Base-by-base conservation (phyloP, 1,139 yeast genomes). In the Kurtzmaniella quercitrusa region DNA sequence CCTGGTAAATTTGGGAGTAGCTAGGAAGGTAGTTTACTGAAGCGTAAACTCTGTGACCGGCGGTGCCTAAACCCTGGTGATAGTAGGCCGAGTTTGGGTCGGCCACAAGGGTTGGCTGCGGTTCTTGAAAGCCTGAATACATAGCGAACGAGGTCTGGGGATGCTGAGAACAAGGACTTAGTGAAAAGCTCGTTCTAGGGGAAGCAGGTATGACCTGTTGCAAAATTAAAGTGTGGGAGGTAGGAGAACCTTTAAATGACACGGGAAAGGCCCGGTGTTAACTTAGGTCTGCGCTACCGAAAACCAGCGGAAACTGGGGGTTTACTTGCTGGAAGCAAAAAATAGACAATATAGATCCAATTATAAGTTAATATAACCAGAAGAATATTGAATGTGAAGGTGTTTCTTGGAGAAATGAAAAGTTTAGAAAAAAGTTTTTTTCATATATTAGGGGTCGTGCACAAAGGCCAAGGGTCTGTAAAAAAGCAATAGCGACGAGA, bases 21-120 rank as follows among this genome's bases (percentile, higher is more conserved):
- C 51, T 56, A 12, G 63, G 59, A 43, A 59, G 43, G 47, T 61
- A 62, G 45, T 55, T 58, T 45, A 53, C 56, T 45, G 66, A 63
- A 22, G 65, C 54, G 22, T 63, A 50, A 33, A 65, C 65, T 41
- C 73, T 57, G 52, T 68, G 73, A 48, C 74, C 73, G 5, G 68
- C 63, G 18, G 71, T 63, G 30, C 73, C 74, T 47, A 67, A 52
- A 45, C 53, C 57, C 28, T 55, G 61, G 40, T 58, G 53, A 46
- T 57, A 60, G 45, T 55, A 54, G 15, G 34, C 17, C 5, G 34
- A 14, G 17, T 30, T 14, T 30, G 16, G 34, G 18, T 30, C 34
- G 34, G 16, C 39, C 48, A 49, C 32, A 48, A 53, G 35, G 55
- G 51, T 35, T 49, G 37, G 42, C 22, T 38, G 45, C 28, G 40